phyloP scores from a whole-genome alignment of 2,329 filamentous ascomycete genomes.

The Colletotrichum sp. region DNA sequence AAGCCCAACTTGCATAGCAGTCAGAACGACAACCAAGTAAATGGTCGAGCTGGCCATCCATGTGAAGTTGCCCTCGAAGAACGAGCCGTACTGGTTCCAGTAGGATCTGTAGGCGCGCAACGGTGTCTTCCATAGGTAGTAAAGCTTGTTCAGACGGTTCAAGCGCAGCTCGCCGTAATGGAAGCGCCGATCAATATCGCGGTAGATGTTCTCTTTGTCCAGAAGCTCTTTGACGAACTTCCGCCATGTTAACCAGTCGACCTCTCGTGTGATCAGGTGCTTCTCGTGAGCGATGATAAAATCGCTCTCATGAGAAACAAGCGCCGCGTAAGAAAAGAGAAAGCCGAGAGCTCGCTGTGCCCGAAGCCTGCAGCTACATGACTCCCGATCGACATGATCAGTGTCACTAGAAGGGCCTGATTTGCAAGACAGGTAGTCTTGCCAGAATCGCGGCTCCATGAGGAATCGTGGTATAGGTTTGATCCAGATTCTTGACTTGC shows the following conservation, averaged over 20 bases:
- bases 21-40: slow-evolving; percentile 48
- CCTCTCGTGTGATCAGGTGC: slow-evolving; percentile 36
- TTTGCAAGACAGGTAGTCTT: neutral
- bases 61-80: slow-evolving; percentile 46
- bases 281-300: slow-evolving; percentile 38
- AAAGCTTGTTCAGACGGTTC: slow-evolving; percentile 44
- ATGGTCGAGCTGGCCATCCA: slow-evolving; percentile 42
- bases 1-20: slow-evolving; percentile 54
- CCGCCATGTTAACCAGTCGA: slow-evolving; percentile 42
- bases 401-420: accelerated
- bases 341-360: slow-evolving; percentile 32
- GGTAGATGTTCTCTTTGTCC: slow-evolving; percentile 29
- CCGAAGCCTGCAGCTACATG: neutral
- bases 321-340: slow-evolving; percentile 39
- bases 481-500: neutral
- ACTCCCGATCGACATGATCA: accelerated
- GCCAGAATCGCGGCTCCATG: neutral
- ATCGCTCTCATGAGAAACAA: slow-evolving; percentile 41
- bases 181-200: slow-evolving; percentile 25
- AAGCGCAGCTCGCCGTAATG: slow-evolving; percentile 45
- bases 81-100: slow-evolving; percentile 38
- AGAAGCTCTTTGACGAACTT: slow-evolving; percentile 32
- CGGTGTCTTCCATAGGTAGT: slow-evolving; percentile 31
- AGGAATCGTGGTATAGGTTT: neutral
- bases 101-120: slow-evolving; percentile 26